Percentiles rank a stretch among this genome's conserved stretches.
These are phyloP conservation scores for Botrytis cinerea DNA, from an alignment of 2,329 filamentous ascomycete genomes.

Conservation along the genomic window DNA sequence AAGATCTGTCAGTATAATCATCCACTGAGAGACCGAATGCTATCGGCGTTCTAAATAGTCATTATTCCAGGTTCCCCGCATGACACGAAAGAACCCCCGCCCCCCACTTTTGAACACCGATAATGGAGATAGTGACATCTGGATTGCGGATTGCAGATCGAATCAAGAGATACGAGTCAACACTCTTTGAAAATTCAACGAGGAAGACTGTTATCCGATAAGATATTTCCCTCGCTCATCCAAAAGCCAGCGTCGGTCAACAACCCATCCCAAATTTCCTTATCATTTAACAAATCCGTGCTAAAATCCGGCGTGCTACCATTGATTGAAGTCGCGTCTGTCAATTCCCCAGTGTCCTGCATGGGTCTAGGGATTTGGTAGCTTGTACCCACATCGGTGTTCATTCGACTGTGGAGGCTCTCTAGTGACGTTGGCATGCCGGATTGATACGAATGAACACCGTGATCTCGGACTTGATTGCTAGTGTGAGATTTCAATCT, in stretches of 20 bases:
- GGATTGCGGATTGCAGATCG: background rate
- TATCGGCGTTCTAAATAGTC: constrained; percentile 13
- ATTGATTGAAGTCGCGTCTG: background rate
- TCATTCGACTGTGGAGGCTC: background rate
- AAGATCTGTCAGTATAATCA: background rate
- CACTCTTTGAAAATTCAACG: background rate
- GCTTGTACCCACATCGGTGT: background rate
- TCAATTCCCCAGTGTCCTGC: background rate
- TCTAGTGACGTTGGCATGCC: too few species aligned
- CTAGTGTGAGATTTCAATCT: constrained; percentile 17
- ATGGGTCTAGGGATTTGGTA: background rate
- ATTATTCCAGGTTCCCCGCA: constrained; percentile 6
- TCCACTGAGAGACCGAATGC: background rate
- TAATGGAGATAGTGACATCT: background rate
- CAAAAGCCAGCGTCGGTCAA: constrained; percentile 41
- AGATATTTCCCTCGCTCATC: constrained; percentile 36
- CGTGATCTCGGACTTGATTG: background rate
- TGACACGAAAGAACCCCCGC: background rate
- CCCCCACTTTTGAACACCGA: constrained; percentile 14
- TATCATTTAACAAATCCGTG: constrained; percentile 29
- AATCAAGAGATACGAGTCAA: background rate
- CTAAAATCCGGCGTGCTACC: constrained; percentile 14
- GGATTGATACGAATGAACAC: background rate
- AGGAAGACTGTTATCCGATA: constrained; percentile 16
- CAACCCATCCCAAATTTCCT: constrained; percentile 39